Conservation (phyloP, 768 basidiomycete species). For the Lyophyllum atratum region DNA sequence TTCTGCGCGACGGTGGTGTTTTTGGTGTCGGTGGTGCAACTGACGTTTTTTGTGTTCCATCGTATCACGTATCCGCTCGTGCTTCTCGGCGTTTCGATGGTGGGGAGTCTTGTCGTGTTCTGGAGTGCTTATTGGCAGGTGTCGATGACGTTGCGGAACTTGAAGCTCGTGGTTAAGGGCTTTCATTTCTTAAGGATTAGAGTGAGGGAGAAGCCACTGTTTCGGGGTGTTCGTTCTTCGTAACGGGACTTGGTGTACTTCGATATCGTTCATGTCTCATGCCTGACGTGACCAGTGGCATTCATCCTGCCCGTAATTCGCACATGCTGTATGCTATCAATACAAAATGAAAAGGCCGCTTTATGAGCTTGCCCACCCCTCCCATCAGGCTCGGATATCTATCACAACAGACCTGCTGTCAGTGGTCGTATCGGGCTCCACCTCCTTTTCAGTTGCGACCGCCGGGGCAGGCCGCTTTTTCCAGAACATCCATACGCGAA, state of each 20-base stretch:
- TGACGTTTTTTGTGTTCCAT: constrained; percentile 31
- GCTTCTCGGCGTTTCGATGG: constrained; percentile 18
- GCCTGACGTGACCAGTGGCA: not conserved
- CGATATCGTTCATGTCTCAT: not conserved
- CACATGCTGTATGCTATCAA: not conserved
- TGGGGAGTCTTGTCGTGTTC: constrained; percentile 23
- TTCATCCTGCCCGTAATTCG: not conserved
- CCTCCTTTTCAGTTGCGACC: not conserved
- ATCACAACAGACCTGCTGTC: not conserved
- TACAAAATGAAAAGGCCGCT: not conserved
- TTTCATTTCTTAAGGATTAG: not conserved
- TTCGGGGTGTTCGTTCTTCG: no score
- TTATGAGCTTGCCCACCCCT: not conserved
- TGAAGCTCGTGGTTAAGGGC: constrained; percentile 18
- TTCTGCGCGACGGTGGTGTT: constrained; percentile 28
- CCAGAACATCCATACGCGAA: constrained; percentile 15
- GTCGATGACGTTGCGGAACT: constrained; percentile 27
- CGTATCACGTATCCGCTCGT: constrained; percentile 29
- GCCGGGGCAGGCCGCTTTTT: not conserved
- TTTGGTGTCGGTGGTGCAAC: constrained; percentile 24
- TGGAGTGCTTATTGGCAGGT: constrained; percentile 32
- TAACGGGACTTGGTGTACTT: no score
- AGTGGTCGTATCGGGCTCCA: not conserved
- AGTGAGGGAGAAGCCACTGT: no score
- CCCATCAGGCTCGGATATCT: constrained; percentile 4